Conservation (phyloP, 2,329 filamentous ascomycete genomes). For the Hypoxylon sp. region DNA sequence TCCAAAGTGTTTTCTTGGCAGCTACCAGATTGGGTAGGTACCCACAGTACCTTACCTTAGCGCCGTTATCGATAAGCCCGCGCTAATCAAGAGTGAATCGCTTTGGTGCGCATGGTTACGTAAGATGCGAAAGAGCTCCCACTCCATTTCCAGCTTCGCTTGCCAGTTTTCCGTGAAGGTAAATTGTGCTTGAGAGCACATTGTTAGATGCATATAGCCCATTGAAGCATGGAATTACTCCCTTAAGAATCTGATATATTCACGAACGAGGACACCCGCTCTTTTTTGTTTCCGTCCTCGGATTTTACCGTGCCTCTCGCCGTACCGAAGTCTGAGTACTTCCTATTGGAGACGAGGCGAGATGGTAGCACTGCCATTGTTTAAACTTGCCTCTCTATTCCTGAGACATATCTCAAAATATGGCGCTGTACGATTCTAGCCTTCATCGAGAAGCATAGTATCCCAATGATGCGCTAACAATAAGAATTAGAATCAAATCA, state of each 20-base stretch:
- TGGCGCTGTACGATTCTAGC: constrained; percentile 67
- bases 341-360: constrained; percentile 28
- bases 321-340: constrained; percentile 12
- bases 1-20: constrained; percentile 10
- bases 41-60: constrained; percentile 1
- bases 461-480: constrained; percentile 25
- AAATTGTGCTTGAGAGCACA: not conserved
- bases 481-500: constrained; percentile 70
- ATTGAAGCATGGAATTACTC: constrained; percentile 12
- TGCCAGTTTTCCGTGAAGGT: not conserved
- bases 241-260: constrained; percentile 10
- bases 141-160: constrained; percentile 8
- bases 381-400: constrained; percentile 75
- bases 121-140: constrained; percentile 1
- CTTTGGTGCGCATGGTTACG: constrained; percentile 4
- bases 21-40: constrained; percentile 2
- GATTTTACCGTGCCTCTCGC: constrained; percentile 7
- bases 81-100: constrained; percentile 6
- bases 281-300: not conserved
- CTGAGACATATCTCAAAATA: constrained; percentile 76
- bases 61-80: constrained; percentile 28
- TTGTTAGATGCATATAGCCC: not conserved
- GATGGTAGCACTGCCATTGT: constrained; percentile 75
- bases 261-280: constrained; percentile 3
- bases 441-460: not conserved